phyloP scores from a whole-genome alignment of 495 filamentous ascomycete genomes.

The Lasiosphaeria hispida region DNA sequence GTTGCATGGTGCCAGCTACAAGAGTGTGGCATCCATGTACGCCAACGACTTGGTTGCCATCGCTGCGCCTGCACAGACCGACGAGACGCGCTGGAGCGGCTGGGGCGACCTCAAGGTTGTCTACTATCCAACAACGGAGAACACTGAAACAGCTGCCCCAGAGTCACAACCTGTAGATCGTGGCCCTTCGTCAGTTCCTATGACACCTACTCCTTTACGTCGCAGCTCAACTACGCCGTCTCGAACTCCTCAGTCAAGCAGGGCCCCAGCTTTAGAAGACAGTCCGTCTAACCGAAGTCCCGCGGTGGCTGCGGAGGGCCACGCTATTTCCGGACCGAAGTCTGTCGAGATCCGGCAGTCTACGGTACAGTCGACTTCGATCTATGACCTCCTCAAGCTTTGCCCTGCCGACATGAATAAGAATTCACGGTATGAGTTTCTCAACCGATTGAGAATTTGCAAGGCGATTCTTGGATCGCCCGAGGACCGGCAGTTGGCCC shows the following conservation, averaged over 20 bases:
- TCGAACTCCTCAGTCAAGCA: constrained; percentile 37
- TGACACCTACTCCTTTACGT: constrained; percentile 47
- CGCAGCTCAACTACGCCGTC: constrained; percentile 42
- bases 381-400: constrained; percentile 65
- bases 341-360: constrained; percentile 69
- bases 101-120: constrained; percentile 50
- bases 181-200: constrained; percentile 25
- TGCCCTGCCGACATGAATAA: constrained; percentile 66
- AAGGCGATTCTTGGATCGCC: constrained; percentile 66
- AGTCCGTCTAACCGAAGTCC: constrained; percentile 35
- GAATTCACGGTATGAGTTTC: constrained; percentile 75
- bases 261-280: constrained; percentile 37
- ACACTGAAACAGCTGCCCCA: constrained; percentile 6
- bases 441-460: constrained; percentile 80
- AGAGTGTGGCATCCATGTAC: constrained; percentile 55
- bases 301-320: constrained; percentile 50
- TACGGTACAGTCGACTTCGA: constrained; percentile 56
- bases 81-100: constrained; percentile 44
- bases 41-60: constrained; percentile 76
- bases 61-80: constrained; percentile 46
- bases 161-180: constrained; percentile 12
- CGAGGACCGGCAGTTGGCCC: constrained; percentile 67
- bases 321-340: constrained; percentile 48
- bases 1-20: constrained; percentile 27
- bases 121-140: constrained; percentile 42